Conservation (phyloP, 331 rosid genomes). For the Acacia pycnantha region DNA sequence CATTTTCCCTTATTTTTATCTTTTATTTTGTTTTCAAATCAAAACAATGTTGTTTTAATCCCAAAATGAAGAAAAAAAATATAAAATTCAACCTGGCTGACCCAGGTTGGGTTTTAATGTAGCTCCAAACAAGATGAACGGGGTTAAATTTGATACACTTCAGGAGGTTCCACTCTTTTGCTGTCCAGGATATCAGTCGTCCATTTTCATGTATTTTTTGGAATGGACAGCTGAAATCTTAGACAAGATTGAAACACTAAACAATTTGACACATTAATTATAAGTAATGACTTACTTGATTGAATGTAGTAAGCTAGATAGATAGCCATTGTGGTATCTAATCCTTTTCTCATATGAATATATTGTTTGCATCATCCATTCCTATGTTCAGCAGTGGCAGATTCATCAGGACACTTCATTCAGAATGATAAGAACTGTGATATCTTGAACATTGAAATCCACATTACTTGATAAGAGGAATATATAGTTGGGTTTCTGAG, state of each 20-base stretch:
- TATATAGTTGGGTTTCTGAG: neutral
- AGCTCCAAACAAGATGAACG: no score
- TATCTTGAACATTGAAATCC: neutral
- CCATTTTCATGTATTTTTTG: no score
- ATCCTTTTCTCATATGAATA: slow-evolving; percentile 55
- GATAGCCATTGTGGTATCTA: slow-evolving; percentile 59
- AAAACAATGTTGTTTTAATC: no score
- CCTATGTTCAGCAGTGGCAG: slow-evolving; percentile 32
- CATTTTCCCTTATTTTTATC: no score
- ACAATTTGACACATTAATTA: neutral
- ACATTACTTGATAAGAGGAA: no score
- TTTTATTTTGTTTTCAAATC: no score
- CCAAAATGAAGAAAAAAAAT: no score
- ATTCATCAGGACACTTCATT: no score
- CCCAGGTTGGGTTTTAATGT: no score
- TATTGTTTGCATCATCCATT: slow-evolving; percentile 68
- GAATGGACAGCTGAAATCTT: neutral
- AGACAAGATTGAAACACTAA: neutral
- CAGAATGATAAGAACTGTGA: neutral
- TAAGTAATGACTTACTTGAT: slow-evolving; percentile 45
- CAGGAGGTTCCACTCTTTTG: no score
- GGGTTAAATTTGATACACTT: no score
- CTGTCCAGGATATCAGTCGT: neutral
- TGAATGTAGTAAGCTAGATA: slow-evolving; percentile 55
- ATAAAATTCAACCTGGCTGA: no score